Evolutionary conservation across 2,329 filamentous ascomycete genomes (phyloP).

Genomic region (Botryotinia calthae): DNA sequence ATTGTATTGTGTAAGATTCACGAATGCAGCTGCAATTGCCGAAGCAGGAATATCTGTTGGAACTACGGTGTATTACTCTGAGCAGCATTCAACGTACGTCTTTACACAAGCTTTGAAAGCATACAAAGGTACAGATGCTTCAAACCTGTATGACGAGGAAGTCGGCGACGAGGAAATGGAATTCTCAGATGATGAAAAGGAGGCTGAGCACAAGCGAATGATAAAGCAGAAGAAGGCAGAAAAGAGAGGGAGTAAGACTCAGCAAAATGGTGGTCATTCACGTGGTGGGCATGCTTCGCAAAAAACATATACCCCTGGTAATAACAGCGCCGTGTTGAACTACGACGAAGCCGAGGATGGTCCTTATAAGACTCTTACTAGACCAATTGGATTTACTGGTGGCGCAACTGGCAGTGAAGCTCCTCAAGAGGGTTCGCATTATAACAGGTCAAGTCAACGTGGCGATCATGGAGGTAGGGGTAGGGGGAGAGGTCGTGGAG

Average conservation of each 20-base stretch:
- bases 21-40: constrained; percentile 63
- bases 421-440: constrained; percentile 39
- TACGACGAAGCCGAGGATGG: constrained; percentile 70
- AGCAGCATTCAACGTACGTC: constrained; percentile 75
- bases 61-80: constrained; percentile 74
- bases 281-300: constrained; percentile 40
- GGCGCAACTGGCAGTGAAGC: constrained; percentile 42
- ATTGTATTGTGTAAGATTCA: constrained; percentile 79
- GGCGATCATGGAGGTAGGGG: constrained; percentile 29
- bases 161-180: constrained; percentile 81
- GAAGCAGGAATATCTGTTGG: constrained; percentile 66
- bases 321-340: constrained; percentile 50
- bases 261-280: constrained; percentile 41
- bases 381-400: constrained; percentile 60
- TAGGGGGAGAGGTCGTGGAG: constrained; percentile 31
- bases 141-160: constrained; percentile 93
- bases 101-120: constrained; percentile 80
- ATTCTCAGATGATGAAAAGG: constrained; percentile 95
- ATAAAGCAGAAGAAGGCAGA: constrained; percentile 65
- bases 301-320: constrained; percentile 37
- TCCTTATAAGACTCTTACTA: constrained; percentile 67
- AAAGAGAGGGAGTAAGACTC: constrained; percentile 52
- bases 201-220: constrained; percentile 74
- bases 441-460: constrained; percentile 26
- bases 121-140: constrained; percentile 87